phyloP scores from a whole-genome alignment of 2,329 filamentous ascomycete genomes.

The Pestalotiopsis sp. region DNA sequence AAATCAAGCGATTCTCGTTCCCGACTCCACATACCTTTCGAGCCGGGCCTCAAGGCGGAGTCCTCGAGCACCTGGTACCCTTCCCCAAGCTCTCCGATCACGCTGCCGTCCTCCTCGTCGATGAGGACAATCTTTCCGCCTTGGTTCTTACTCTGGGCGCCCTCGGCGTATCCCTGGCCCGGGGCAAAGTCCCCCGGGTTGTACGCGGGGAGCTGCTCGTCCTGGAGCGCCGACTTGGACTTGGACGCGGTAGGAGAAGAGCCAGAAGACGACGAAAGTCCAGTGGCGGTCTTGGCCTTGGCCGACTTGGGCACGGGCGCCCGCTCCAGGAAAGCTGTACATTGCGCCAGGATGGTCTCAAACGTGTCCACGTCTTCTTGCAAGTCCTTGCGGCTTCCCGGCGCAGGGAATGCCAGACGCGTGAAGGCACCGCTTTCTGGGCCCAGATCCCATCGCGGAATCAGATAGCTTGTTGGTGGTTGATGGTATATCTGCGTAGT shows the following conservation, averaged over 20 bases:
- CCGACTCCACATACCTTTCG: conserved; percentile 69
- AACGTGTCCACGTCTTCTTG: conserved; percentile 97
- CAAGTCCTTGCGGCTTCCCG: conserved; percentile 71
- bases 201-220: conserved; percentile 62
- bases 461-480: conserved; percentile 88
- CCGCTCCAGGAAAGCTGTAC: conserved; percentile 91
- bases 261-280: conserved; percentile 23
- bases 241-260: conserved; percentile 38
- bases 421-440: conserved; percentile 90
- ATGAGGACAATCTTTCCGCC: conserved; percentile 86
- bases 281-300: conserved; percentile 34
- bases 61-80: conserved; percentile 82
- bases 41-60: conserved; percentile 76
- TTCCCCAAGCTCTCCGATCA: conserved; percentile 88
- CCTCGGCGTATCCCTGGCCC: conserved; percentile 75
- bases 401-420: conserved; percentile 82
- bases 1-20: background rate
- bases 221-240: conserved; percentile 42
- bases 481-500: conserved; percentile 98
- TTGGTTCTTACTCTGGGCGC: conserved; percentile 59
- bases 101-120: conserved; percentile 94
- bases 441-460: conserved; percentile 92
- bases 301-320: conserved; percentile 61
- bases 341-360: conserved; percentile 97
- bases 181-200: conserved; percentile 81